Conservation (phyloP, 331 rosid genomes). For the Cydonia oblonga region DNA sequence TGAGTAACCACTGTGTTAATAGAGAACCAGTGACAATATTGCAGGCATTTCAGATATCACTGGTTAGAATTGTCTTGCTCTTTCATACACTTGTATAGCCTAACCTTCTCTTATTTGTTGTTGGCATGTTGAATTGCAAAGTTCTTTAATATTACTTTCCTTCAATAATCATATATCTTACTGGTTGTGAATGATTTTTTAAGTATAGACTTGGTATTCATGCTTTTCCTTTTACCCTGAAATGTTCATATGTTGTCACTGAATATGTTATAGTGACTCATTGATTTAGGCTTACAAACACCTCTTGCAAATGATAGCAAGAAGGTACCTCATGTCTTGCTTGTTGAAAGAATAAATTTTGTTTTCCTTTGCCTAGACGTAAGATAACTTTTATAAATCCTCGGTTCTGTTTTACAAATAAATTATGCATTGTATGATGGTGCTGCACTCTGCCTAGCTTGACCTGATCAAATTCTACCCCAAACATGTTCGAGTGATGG, state of each 20-base stretch:
- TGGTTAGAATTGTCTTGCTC: slow-evolving; percentile 46
- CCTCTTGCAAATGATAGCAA: neutral
- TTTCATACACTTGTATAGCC: slow-evolving; percentile 2
- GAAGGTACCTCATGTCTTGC: neutral
- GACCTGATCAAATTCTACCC: neutral
- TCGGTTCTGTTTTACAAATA: neutral
- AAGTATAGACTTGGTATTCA: neutral
- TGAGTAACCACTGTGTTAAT: slow-evolving; percentile 49
- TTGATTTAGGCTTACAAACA: neutral
- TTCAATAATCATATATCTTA: neutral
- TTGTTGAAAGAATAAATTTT: neutral
- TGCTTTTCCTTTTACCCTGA: neutral
- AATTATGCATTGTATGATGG: neutral
- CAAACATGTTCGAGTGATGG: neutral
- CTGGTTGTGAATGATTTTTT: neutral
- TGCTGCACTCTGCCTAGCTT: neutral
- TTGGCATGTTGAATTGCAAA: neutral
- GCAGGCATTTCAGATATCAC: slow-evolving; percentile 79
- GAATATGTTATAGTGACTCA: neutral
- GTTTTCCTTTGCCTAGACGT: neutral
- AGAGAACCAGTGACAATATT: slow-evolving; percentile 41
- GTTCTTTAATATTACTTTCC: neutral
- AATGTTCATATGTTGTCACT: neutral
- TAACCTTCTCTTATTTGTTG: neutral
- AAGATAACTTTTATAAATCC: neutral